Evolutionary conservation across 345 rosid species (phyloP).

Genomic region (Hypericum androsaemum): DNA sequence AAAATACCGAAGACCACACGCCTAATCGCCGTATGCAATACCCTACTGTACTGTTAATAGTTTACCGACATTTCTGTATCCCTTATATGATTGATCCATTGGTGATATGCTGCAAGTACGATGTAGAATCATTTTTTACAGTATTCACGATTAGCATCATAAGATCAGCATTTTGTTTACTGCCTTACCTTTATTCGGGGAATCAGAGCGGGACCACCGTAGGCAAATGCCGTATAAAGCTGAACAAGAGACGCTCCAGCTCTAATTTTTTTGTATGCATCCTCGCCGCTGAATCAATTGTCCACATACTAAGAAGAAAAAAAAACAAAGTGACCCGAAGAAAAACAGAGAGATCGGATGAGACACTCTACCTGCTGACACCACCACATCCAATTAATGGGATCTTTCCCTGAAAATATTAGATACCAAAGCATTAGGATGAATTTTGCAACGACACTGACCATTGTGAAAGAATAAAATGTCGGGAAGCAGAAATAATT

Average conservation of each 20-base stretch:
- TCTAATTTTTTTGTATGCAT: constrained; percentile 87
- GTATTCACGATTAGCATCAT: too few species aligned
- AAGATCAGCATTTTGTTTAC: too few species aligned
- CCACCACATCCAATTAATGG: constrained; percentile 95
- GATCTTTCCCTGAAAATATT: constrained; percentile 65
- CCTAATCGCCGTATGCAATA: too few species aligned
- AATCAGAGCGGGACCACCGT: constrained; percentile 94
- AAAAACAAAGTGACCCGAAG: constrained; percentile 2
- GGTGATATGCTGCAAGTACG: too few species aligned
- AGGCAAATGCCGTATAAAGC: constrained; percentile 87
- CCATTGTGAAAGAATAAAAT: too few species aligned
- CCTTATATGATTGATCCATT: too few species aligned
- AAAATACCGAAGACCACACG: too few species aligned
- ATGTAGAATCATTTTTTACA: too few species aligned
- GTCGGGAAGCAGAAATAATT: too few species aligned
- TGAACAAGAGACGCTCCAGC: constrained; percentile 97
- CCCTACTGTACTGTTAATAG: too few species aligned
- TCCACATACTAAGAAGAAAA: constrained; percentile 3
- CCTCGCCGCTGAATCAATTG: constrained; percentile 68
- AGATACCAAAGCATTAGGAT: constrained; percentile 1
- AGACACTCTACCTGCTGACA: constrained; percentile 53
- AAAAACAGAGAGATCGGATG: neutral
- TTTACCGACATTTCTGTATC: too few species aligned
- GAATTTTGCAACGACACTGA: neutral
- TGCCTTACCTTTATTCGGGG: constrained; percentile 70